Evolutionary conservation across 1,284 basidiomycete genomes (phyloP).

Genomic region (Pseudozyma hubeiensis): DNA sequence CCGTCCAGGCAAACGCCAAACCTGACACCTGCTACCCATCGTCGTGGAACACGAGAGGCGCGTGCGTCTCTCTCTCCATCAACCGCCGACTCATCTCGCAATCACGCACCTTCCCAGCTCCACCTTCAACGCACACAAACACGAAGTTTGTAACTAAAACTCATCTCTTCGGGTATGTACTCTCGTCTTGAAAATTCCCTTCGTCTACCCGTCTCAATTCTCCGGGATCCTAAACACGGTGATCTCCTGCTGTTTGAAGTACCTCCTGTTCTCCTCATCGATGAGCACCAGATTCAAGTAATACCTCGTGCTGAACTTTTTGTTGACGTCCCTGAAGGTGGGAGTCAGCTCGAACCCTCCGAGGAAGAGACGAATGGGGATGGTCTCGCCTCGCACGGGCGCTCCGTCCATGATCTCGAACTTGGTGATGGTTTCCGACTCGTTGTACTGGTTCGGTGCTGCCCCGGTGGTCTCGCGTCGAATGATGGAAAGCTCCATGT

Average conservation of each 20-base stretch:
- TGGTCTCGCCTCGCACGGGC: constrained; percentile 91
- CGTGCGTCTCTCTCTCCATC: too few species aligned
- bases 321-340: constrained; percentile 98
- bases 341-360: constrained; percentile 98
- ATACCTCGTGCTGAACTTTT: constrained; percentile 96
- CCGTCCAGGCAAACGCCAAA: too few species aligned
- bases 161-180: too few species aligned
- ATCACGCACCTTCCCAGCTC: too few species aligned
- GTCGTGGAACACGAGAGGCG: too few species aligned
- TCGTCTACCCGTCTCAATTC: constrained; percentile 11
- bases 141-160: too few species aligned
- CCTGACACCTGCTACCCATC: too few species aligned
- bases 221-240: constrained; percentile 60
- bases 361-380: constrained; percentile 95
- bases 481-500: constrained; percentile 99
- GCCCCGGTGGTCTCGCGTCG: constrained; percentile 91
- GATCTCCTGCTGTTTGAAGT: constrained; percentile 78
- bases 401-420: constrained; percentile 89
- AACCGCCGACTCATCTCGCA: too few species aligned
- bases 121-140: too few species aligned
- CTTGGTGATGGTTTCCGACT: constrained; percentile 98
- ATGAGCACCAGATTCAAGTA: constrained; percentile 93
- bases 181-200: too few species aligned
- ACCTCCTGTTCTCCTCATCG: constrained; percentile 95
- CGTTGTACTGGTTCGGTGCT: constrained; percentile 95